phyloP scores from a whole-genome alignment of 2,329 filamentous ascomycete genomes.

The Apiospora aurea region DNA sequence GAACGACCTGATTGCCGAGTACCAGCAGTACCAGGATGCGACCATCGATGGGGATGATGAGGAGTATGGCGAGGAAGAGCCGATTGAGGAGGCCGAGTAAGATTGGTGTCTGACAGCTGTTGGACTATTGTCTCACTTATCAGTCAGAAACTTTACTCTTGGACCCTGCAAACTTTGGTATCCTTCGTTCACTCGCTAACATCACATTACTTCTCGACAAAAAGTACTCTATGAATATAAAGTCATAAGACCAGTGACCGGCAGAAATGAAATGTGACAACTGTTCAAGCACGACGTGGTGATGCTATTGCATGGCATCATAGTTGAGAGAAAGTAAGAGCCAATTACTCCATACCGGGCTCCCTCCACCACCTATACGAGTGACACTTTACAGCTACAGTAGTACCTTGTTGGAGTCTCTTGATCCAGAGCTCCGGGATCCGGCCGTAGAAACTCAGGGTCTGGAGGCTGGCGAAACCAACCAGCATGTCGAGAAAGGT shows the following conservation, averaged over 20 bases:
- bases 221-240: neutral
- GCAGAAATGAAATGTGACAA: neutral
- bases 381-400: constrained; percentile 29
- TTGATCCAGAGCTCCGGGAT: constrained; percentile 33
- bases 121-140: neutral
- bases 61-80: constrained; percentile 24
- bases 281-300: neutral
- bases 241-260: neutral
- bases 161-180: neutral
- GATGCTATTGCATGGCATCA: neutral
- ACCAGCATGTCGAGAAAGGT: constrained; percentile 34
- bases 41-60: constrained; percentile 48
- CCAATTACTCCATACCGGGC: constrained; percentile 28
- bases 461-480: constrained; percentile 29
- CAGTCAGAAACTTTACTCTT: neutral
- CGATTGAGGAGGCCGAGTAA: neutral
- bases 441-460: constrained; percentile 35
- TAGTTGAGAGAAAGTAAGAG: neutral
- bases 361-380: constrained; percentile 39
- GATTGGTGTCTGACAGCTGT: neutral
- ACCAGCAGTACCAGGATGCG: constrained; percentile 99
- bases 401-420: constrained; percentile 27
- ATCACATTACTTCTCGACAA: neutral
- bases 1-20: constrained; percentile 99
- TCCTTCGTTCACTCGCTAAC: neutral